These are phyloP conservation scores for Hemisphaericaspora subhashii DNA, from an alignment of 1,139 yeast genomes.

Conservation along the genomic window DNA sequence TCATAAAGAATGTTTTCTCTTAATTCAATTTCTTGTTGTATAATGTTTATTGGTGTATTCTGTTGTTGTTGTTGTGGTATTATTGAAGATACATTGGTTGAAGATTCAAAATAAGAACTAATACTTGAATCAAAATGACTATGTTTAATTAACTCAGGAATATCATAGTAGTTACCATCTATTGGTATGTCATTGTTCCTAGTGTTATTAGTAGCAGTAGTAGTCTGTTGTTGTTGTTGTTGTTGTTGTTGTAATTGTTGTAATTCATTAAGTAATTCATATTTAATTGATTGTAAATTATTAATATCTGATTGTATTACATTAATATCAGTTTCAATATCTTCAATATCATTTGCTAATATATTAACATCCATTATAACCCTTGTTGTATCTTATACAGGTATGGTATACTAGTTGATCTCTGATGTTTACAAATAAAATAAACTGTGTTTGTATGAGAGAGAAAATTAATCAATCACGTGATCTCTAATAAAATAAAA, in stretches of 20 bases:
- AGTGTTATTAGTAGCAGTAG: background rate
- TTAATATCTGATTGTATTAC: slow-evolving; percentile 18
- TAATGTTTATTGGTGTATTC: background rate
- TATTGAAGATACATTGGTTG: background rate
- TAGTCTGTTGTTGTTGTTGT: slow-evolving; percentile 8
- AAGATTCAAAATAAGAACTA: slow-evolving; percentile 22
- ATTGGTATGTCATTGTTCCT: slow-evolving; percentile 11
- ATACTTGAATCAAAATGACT: slow-evolving; percentile 32
- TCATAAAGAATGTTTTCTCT: slow-evolving; percentile 38
- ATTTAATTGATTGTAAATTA: slow-evolving; percentile 12
- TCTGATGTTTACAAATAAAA: no score
- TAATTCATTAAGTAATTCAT: slow-evolving; percentile 8
- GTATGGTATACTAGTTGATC: no score
- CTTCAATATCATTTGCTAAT: slow-evolving; percentile 12
- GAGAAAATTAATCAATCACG: no score
- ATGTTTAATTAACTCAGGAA: slow-evolving; percentile 23
- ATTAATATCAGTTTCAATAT: slow-evolving; percentile 16
- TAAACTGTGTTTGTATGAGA: no score
- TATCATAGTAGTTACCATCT: slow-evolving; percentile 10
- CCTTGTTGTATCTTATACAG: background rate
- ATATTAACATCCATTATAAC: slow-evolving; percentile 2
- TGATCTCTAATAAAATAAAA: no score
- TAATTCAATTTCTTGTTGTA: slow-evolving; percentile 20
- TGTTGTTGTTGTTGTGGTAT: slow-evolving; percentile 2
- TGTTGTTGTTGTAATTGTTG: slow-evolving; percentile 5